phyloP scores from a whole-genome alignment of 768 basidiomycete species.

The Paxillus rubicundulus region DNA sequence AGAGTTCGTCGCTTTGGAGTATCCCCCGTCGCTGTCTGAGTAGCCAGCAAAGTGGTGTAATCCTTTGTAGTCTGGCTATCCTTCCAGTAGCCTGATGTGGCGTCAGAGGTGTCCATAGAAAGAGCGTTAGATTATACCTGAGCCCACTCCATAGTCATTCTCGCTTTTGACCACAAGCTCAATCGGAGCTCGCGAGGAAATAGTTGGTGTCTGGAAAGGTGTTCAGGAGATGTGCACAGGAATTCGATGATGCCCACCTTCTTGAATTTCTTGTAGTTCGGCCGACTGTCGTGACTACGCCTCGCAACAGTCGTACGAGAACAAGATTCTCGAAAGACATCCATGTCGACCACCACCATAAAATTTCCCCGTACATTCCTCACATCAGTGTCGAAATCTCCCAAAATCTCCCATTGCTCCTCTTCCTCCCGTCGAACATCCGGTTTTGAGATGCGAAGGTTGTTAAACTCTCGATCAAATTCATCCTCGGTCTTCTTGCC shows the following conservation, averaged over 20 bases:
- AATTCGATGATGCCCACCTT: slow-evolving; percentile 42
- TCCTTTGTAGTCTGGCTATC: slow-evolving; percentile 24
- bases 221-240: slow-evolving; percentile 24
- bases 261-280: slow-evolving; percentile 79
- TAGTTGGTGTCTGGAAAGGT: slow-evolving; percentile 25
- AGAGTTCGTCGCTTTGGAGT: slow-evolving; percentile 27
- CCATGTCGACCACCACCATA: slow-evolving; percentile 73
- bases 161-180: slow-evolving; percentile 52
- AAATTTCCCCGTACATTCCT: slow-evolving; percentile 67
- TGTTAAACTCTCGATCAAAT: slow-evolving; percentile 80
- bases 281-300: slow-evolving; percentile 42
- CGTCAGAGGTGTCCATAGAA: not conserved
- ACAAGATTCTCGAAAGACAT: slow-evolving; percentile 40
- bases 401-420: slow-evolving; percentile 57
- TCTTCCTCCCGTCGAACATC: slow-evolving; percentile 47
- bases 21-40: slow-evolving; percentile 10
- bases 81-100: slow-evolving; percentile 56
- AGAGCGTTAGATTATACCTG: slow-evolving; percentile 37
- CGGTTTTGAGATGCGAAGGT: slow-evolving; percentile 67
- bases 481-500: slow-evolving; percentile 66
- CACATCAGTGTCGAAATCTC: slow-evolving; percentile 60
- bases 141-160: slow-evolving; percentile 54
- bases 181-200: slow-evolving; percentile 36
- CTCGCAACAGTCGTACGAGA: slow-evolving; percentile 29
- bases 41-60: slow-evolving; percentile 15